Conservation (phyloP, 2,329 filamentous ascomycete genomes). For the Exophiala sp. region DNA sequence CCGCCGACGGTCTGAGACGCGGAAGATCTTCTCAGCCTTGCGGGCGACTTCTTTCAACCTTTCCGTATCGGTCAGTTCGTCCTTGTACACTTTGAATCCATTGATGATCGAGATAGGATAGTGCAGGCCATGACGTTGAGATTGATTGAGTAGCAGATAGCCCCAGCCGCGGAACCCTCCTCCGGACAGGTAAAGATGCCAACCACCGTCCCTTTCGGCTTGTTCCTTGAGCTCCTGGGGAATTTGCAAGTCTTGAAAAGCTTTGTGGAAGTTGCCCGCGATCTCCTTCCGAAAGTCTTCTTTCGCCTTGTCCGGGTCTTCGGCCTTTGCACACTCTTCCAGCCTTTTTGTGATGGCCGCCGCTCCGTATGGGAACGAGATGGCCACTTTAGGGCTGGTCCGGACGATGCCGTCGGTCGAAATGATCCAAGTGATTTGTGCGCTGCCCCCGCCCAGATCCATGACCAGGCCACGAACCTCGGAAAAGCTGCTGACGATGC, state of each 20-base stretch:
- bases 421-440: constrained; percentile 62
- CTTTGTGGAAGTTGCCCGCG: constrained; percentile 50
- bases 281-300: constrained; percentile 40
- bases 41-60: constrained; percentile 80
- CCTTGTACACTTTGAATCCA: constrained; percentile 67
- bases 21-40: constrained; percentile 62
- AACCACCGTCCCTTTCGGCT: constrained; percentile 44
- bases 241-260: constrained; percentile 50
- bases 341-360: constrained; percentile 57
- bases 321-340: constrained; percentile 41
- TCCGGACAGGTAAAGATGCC: constrained; percentile 77
- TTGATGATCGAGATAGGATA: constrained; percentile 85
- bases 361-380: constrained; percentile 64
- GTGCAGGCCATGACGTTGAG: constrained; percentile 61
- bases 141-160: constrained; percentile 75
- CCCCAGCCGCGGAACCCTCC: constrained; percentile 88
- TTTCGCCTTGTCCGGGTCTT: constrained; percentile 39
- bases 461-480: constrained; percentile 70
- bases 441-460: constrained; percentile 60
- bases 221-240: constrained; percentile 50
- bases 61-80: constrained; percentile 62
- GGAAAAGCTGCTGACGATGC: constrained; percentile 67
- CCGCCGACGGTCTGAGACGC: constrained; percentile 71
- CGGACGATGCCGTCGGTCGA: constrained; percentile 45
- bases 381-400: constrained; percentile 50